phyloP scores from a whole-genome alignment of 1,284 basidiomycete species.

The Apiotrichum gamsii region DNA sequence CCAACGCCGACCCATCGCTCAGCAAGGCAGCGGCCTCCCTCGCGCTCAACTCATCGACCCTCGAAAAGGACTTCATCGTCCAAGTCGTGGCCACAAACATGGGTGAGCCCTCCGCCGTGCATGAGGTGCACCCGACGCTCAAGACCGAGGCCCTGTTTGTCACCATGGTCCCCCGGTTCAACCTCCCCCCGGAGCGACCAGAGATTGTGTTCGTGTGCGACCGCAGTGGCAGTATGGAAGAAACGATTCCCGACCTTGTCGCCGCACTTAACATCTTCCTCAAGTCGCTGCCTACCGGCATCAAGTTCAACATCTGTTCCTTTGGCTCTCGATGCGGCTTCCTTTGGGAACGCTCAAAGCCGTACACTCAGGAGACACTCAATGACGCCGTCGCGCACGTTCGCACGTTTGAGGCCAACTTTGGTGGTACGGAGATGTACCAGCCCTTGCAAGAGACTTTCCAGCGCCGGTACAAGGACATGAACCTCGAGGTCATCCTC shows the following conservation, averaged over 20 bases:
- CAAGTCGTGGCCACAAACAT: slow-evolving; percentile 14
- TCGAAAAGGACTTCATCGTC: slow-evolving; percentile 24
- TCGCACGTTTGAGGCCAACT: slow-evolving; percentile 17
- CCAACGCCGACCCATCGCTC: slow-evolving; percentile 2
- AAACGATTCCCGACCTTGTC: slow-evolving; percentile 16
- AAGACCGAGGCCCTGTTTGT: slow-evolving; percentile 11
- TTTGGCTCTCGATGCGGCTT: slow-evolving; percentile 16
- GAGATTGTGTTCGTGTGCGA: slow-evolving; percentile 34
- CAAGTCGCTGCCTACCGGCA: slow-evolving; percentile 19
- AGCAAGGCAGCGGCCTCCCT: slow-evolving; percentile 6
- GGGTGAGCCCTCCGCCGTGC: slow-evolving; percentile 21
- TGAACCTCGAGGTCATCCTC: slow-evolving; percentile 25
- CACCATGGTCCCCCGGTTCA: slow-evolving; percentile 12
- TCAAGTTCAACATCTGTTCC: slow-evolving; percentile 27
- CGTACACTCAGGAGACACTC: slow-evolving; percentile 11
- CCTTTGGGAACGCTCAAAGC: slow-evolving; percentile 9
- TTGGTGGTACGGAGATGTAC: slow-evolving; percentile 26
- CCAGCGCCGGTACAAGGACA: slow-evolving; percentile 12
- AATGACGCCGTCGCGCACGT: slow-evolving; percentile 18
- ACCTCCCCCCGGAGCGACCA: slow-evolving; percentile 2
- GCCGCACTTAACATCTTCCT: slow-evolving; percentile 16
- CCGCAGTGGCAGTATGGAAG: slow-evolving; percentile 23
- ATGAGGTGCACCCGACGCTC: slow-evolving; percentile 14
- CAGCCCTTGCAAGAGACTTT: slow-evolving; percentile 18
- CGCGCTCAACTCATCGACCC: not conserved